Evolutionary conservation across 1,284 basidiomycete genomes (phyloP).

Genomic region (Sporisorium graminicola): DNA sequence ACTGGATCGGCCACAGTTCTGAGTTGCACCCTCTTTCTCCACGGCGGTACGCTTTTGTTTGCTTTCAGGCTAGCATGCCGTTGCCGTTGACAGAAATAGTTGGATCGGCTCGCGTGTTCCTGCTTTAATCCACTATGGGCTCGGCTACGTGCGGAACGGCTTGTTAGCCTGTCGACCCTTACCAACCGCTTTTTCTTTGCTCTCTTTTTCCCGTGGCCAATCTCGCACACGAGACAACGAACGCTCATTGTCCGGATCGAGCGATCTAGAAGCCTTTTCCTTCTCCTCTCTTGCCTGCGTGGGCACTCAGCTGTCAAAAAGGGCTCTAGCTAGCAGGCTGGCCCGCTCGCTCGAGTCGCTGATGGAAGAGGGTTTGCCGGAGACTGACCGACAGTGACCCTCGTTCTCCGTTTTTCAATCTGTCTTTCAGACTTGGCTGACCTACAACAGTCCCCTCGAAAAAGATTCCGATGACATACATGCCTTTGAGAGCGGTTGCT

Average conservation of each 20-base stretch:
- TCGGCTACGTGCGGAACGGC: slow-evolving; percentile 8
- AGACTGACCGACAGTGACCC: background rate
- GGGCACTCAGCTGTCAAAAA: background rate
- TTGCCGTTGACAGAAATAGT: background rate
- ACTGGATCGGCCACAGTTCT: background rate
- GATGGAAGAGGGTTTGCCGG: background rate
- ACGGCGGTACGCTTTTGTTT: background rate
- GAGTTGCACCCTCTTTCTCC: background rate
- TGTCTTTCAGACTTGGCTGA: background rate
- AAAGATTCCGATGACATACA: slow-evolving; percentile 4
- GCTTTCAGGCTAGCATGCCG: background rate
- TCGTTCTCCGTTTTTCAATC: background rate
- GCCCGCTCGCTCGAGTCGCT: background rate
- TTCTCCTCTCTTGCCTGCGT: background rate
- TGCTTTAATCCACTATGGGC: background rate
- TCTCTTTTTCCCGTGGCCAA: slow-evolving; percentile 1
- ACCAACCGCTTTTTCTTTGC: too few species aligned
- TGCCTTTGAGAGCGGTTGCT: background rate
- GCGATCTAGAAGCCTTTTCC: slow-evolving; percentile 14
- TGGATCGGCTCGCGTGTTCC: slow-evolving; percentile 3
- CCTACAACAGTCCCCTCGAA: background rate
- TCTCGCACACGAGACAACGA: background rate
- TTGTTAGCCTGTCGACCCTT: slow-evolving; percentile 2
- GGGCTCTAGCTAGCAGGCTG: background rate
- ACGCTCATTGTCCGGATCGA: slow-evolving; percentile 9